Percentiles rank a stretch among this genome's conserved stretches.
phyloP scores from a whole-genome alignment of 2,329 filamentous ascomycete species.

The Cladosporium sp. region DNA sequence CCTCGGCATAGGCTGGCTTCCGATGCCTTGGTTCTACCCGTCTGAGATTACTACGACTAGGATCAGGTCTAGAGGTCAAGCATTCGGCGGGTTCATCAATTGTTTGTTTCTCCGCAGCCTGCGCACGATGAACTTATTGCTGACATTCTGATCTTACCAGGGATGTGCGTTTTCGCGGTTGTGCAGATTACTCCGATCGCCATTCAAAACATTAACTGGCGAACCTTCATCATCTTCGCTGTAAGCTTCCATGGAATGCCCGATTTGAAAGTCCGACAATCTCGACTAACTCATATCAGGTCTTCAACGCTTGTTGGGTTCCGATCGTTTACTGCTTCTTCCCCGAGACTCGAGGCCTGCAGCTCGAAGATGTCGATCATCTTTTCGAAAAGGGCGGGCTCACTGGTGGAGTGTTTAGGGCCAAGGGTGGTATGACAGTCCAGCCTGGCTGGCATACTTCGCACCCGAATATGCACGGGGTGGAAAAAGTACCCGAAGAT shows the following conservation, averaged over 20 bases:
- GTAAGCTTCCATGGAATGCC: too few species aligned
- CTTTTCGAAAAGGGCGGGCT: constrained; percentile 16
- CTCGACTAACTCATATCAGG: too few species aligned
- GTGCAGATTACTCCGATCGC: constrained; percentile 18
- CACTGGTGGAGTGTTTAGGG: constrained; percentile 16
- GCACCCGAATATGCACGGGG: constrained; percentile 11
- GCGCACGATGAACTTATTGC: not conserved
- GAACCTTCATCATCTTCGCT: constrained; percentile 18
- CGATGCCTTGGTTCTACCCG: not conserved
- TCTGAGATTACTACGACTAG: not conserved
- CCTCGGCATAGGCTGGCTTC: not conserved
- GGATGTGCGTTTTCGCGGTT: not conserved
- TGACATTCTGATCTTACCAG: not conserved
- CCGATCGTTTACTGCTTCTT: constrained; percentile 18
- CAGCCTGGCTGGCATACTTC: constrained; percentile 10
- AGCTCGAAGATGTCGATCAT: constrained; percentile 16
- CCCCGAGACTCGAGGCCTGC: constrained; percentile 17
- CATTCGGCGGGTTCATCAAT: not conserved
- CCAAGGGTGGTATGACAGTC: constrained; percentile 18
- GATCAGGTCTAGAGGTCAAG: not conserved
- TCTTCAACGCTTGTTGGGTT: constrained; percentile 5
- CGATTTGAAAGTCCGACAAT: too few species aligned
- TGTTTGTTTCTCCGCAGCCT: not conserved
- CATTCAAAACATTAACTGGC: constrained; percentile 13
- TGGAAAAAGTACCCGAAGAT: constrained; percentile 7